phyloP scores from a whole-genome alignment of 768 basidiomycete species.

The Fistulinella prunicolor region DNA sequence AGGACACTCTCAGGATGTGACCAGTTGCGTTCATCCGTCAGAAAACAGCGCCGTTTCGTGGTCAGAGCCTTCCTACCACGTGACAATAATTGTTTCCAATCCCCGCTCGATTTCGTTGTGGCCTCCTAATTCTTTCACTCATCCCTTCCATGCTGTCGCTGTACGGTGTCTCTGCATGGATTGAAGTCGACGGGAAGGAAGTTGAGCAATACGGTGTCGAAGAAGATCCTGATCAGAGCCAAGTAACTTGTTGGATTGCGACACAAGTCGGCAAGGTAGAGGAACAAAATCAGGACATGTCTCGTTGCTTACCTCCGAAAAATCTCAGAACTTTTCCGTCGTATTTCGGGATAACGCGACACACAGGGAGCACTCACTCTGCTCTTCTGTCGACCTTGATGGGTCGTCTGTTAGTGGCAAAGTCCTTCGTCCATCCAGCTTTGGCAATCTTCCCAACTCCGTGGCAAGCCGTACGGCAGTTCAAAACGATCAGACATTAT shows the following conservation, averaged over 20 bases:
- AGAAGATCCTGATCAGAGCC: slow-evolving; percentile 7
- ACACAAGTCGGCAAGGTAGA: slow-evolving; percentile 26
- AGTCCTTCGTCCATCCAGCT: background rate
- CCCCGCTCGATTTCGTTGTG: background rate
- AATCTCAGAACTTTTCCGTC: slow-evolving; percentile 26
- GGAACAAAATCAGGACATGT: background rate
- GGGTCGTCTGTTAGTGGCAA: slow-evolving; percentile 11
- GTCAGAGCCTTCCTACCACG: slow-evolving; percentile 17
- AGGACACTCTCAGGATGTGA: slow-evolving; percentile 7
- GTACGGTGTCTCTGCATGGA: slow-evolving; percentile 22
- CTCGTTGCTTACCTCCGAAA: slow-evolving; percentile 1
- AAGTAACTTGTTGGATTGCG: slow-evolving; percentile 30
- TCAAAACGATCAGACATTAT: slow-evolving; percentile 1
- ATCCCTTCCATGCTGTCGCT: slow-evolving; percentile 22
- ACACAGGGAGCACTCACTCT: slow-evolving; percentile 6
- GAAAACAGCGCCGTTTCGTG: no score
- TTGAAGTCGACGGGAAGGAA: slow-evolving; percentile 27
- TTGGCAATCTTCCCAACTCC: background rate
- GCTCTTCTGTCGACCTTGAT: slow-evolving; percentile 15
- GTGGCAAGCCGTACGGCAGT: slow-evolving; percentile 2
- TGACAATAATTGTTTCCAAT: no score
- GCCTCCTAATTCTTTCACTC: background rate
- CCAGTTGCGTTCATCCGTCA: no score
- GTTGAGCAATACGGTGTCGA: slow-evolving; percentile 28
- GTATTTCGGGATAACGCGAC: slow-evolving; percentile 13